Conservation (phyloP, 176 grass and related monocot species). For the Elaeis guineensis region DNA sequence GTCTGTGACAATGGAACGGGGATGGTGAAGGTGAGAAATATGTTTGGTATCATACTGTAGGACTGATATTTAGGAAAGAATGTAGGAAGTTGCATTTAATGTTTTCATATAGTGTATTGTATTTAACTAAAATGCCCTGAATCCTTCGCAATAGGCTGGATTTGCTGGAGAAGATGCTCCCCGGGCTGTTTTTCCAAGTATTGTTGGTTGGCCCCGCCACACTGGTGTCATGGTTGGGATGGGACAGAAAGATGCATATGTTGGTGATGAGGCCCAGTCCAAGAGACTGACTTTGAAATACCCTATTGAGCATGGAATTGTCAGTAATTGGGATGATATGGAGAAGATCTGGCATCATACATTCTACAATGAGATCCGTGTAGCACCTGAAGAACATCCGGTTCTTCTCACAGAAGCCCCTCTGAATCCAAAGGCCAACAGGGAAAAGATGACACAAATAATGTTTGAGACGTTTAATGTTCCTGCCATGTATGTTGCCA, state of each 20-base stretch:
- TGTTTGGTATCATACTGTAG: neutral
- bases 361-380: slow-evolving; percentile 15
- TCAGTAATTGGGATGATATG: slow-evolving; percentile 18
- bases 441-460: slow-evolving; percentile 15
- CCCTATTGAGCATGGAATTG: slow-evolving; percentile 12
- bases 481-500: slow-evolving; percentile 9
- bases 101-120: neutral
- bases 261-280: slow-evolving; percentile 7
- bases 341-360: slow-evolving; percentile 17
- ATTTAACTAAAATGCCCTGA: neutral
- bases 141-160: neutral
- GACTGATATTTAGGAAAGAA: neutral
- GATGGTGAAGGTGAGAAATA: slow-evolving; percentile 16
- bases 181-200: slow-evolving; percentile 8
- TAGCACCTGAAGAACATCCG: slow-evolving; percentile 12
- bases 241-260: slow-evolving; percentile 17
- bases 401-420: slow-evolving; percentile 15
- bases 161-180: slow-evolving; percentile 15
- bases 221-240: slow-evolving; percentile 14
- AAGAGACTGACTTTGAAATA: slow-evolving; percentile 10
- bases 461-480: slow-evolving; percentile 15
- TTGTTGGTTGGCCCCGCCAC: slow-evolving; percentile 9
- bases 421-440: slow-evolving; percentile 11
- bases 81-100: too few species aligned
- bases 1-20: slow-evolving; percentile 17